These are phyloP conservation scores for Barnettozyma sucrosica DNA, from an alignment of 805 yeast species.

Conservation along the genomic window DNA sequence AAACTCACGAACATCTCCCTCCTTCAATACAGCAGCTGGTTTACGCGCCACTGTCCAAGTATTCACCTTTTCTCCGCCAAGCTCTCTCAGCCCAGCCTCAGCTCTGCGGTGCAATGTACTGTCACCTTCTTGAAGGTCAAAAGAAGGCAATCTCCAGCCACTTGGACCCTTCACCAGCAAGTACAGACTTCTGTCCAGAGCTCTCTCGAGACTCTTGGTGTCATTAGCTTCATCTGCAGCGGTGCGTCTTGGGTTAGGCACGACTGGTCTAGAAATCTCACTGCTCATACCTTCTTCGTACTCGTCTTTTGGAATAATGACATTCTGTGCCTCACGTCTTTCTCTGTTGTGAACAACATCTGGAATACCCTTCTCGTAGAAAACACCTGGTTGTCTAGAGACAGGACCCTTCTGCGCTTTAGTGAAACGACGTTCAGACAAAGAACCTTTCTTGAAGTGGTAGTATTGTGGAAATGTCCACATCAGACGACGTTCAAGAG, in stretches of 20 bases:
- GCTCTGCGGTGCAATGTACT: constrained; percentile 62
- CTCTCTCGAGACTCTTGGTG: constrained; percentile 66
- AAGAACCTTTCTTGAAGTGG: constrained; percentile 84
- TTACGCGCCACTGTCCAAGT: constrained; percentile 89
- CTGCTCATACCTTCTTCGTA: constrained; percentile 37
- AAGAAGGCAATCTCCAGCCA: constrained; percentile 80
- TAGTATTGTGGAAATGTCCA: constrained; percentile 96
- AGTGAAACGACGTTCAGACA: constrained; percentile 75
- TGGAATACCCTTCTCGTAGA: constrained; percentile 79
- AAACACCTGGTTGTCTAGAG: constrained; percentile 64
- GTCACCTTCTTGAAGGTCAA: constrained; percentile 37
- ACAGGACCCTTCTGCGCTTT: constrained; percentile 74
- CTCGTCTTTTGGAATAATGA: constrained; percentile 60
- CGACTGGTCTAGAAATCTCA: constrained; percentile 62
- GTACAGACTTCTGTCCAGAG: constrained; percentile 73
- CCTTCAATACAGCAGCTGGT: constrained; percentile 67
- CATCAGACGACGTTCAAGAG: constrained; percentile 84
- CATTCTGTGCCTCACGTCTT: constrained; percentile 71
- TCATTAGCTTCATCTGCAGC: constrained; percentile 68
- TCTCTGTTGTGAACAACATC: constrained; percentile 87
- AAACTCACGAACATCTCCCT: constrained; percentile 42
- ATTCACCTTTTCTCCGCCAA: constrained; percentile 75
- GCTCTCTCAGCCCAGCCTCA: constrained; percentile 58
- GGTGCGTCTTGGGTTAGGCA: constrained; percentile 66
- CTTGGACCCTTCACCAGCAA: constrained; percentile 48